These are phyloP conservation scores for Cicer judaicum DNA, from an alignment of 306 rosid species.

Conservation along the genomic window DNA sequence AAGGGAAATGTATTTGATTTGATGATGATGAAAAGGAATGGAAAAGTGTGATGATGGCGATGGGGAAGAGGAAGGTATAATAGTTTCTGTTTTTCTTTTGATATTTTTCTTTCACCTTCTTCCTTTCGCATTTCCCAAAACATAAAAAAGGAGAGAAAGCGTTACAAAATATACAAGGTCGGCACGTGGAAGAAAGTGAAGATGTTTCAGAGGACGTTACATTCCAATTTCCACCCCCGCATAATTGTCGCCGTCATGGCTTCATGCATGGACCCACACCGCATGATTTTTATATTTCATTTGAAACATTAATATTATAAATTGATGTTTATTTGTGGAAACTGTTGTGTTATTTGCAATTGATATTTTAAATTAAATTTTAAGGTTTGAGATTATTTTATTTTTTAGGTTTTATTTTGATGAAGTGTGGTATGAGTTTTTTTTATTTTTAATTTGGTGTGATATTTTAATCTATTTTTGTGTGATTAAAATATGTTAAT, in stretches of 20 bases:
- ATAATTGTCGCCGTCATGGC: neutral
- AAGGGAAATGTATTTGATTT: neutral
- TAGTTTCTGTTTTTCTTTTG: neutral
- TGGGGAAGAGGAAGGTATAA: conserved; percentile 39
- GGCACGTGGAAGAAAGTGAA: conserved; percentile 43
- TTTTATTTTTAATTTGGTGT: too few relatives aligned
- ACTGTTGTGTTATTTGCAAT: too few relatives aligned
- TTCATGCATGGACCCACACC: neutral
- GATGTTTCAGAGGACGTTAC: conserved; percentile 19
- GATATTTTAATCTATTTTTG: too few relatives aligned
- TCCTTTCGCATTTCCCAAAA: conserved; percentile 7
- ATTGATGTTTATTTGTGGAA: too few relatives aligned
- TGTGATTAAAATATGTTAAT: too few relatives aligned
- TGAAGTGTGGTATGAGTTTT: too few relatives aligned
- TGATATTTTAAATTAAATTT: too few relatives aligned
- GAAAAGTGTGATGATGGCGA: neutral
- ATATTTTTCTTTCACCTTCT: neutral
- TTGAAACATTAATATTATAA: too few relatives aligned
- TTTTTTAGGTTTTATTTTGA: too few relatives aligned
- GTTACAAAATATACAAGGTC: conserved; percentile 8
- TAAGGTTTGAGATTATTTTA: too few relatives aligned
- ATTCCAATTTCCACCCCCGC: neutral
- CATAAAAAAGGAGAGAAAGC: neutral
- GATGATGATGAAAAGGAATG: neutral
- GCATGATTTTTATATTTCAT: too few relatives aligned